Evolutionary conservation across 2,329 filamentous ascomycete species (phyloP).

Genomic region (Fusarium verticillioides): DNA sequence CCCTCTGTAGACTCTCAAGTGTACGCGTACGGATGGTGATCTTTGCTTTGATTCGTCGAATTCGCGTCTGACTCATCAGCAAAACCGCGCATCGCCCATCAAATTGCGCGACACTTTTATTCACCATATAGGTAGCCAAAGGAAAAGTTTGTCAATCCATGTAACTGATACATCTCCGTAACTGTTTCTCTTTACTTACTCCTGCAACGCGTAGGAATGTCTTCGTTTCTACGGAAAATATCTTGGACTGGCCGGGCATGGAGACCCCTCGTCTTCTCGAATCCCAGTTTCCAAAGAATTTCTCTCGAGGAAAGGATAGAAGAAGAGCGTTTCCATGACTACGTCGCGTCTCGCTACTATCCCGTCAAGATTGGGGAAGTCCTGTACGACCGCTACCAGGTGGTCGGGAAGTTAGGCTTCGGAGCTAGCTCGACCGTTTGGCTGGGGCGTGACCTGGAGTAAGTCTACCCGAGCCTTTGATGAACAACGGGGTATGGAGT

Average conservation of each 20-base stretch:
- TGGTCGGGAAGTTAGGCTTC: slow-evolving; percentile 55
- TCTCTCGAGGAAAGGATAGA: slow-evolving; percentile 10
- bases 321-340: slow-evolving; percentile 37
- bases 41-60: not conserved
- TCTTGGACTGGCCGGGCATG: slow-evolving; percentile 14
- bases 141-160: not conserved
- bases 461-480: not conserved
- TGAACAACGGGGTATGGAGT: not conserved
- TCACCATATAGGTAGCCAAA: not conserved
- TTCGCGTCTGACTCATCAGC: not conserved
- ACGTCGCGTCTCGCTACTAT: slow-evolving; percentile 40
- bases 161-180: rapidly evolving
- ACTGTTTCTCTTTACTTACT: rapidly evolving
- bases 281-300: slow-evolving; percentile 16
- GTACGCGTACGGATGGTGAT: not conserved
- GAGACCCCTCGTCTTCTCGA: slow-evolving; percentile 36
- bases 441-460: slow-evolving; percentile 51
- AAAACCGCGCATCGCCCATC: not conserved
- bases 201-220: rapidly evolving
- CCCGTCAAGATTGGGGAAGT: slow-evolving; percentile 41
- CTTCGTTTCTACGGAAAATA: slow-evolving; percentile 8
- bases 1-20: not conserved
- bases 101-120: not conserved
- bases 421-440: slow-evolving; percentile 56
- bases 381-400: slow-evolving; percentile 47